These are phyloP conservation scores for Wickerhamomyces queroliae DNA, from an alignment of 805 yeast species.

Conservation along the genomic window DNA sequence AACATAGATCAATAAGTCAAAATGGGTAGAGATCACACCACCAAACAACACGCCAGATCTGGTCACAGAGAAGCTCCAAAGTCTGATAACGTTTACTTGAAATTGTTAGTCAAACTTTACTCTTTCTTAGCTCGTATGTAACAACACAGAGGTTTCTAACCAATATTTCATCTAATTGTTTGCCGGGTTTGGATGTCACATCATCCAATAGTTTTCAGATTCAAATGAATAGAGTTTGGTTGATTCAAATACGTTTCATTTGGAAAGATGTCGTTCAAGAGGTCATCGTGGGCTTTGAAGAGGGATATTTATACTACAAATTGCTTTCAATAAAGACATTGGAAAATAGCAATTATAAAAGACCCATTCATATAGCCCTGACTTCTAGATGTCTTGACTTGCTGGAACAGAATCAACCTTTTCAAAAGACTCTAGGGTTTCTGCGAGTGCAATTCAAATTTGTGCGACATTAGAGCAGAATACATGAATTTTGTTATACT, in stretches of 20 bases:
- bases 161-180: not conserved
- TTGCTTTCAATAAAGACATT: conserved; percentile 20
- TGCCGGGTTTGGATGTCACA: not conserved
- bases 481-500: conserved; percentile 23
- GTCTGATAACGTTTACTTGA: conserved; percentile 98
- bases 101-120: conserved; percentile 95
- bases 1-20: conserved; percentile 15
- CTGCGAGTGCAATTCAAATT: conserved; percentile 36
- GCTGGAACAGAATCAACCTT: no score
- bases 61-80: conserved; percentile 99
- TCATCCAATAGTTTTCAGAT: not conserved
- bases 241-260: no score
- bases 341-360: conserved; percentile 10
- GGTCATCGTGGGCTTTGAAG: no score
- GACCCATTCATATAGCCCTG: not conserved
- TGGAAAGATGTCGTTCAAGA: no score
- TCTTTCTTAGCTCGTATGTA: conserved; percentile 99
- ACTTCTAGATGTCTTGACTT: no score
- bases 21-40: conserved; percentile 97
- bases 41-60: conserved; percentile 92
- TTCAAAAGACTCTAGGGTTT: no score
- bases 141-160: no score
- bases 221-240: no score
- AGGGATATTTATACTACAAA: not conserved
- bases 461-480: conserved; percentile 47